These are phyloP conservation scores for Vinca major DNA, from an alignment of 305 asterid genomes.

Conservation along the genomic window DNA sequence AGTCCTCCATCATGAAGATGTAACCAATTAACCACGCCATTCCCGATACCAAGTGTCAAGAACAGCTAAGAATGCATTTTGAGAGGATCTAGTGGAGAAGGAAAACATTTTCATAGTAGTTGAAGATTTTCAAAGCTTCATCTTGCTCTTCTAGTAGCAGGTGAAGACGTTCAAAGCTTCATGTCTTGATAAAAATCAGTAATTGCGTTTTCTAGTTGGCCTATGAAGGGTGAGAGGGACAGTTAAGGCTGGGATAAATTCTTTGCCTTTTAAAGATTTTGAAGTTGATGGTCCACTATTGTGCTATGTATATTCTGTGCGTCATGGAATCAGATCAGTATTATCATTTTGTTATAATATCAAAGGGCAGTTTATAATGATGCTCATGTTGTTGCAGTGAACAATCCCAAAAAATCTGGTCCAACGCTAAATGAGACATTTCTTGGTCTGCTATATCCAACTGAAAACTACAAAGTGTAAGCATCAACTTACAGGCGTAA, in stretches of 20 bases:
- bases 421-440: constrained; percentile 77
- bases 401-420: constrained; percentile 90
- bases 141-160: background rate
- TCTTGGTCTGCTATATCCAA: constrained; percentile 89
- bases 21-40: background rate
- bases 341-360: background rate
- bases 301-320: background rate
- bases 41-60: background rate
- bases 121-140: background rate
- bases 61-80: background rate
- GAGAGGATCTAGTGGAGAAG: background rate
- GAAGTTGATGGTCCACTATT: background rate
- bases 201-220: background rate
- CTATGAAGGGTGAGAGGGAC: background rate
- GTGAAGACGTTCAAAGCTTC: background rate
- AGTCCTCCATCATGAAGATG: background rate
- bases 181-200: too few species aligned
- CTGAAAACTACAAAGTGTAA: constrained; percentile 97
- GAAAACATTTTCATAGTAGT: background rate
- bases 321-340: background rate
- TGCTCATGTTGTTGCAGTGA: constrained; percentile 48
- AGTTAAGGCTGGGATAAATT: background rate
- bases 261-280: background rate
- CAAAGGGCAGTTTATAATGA: background rate
- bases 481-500: constrained; percentile 14